phyloP scores from a whole-genome alignment of 371 early-diverging fungal species.

The Sporodiniella umbellata region DNA sequence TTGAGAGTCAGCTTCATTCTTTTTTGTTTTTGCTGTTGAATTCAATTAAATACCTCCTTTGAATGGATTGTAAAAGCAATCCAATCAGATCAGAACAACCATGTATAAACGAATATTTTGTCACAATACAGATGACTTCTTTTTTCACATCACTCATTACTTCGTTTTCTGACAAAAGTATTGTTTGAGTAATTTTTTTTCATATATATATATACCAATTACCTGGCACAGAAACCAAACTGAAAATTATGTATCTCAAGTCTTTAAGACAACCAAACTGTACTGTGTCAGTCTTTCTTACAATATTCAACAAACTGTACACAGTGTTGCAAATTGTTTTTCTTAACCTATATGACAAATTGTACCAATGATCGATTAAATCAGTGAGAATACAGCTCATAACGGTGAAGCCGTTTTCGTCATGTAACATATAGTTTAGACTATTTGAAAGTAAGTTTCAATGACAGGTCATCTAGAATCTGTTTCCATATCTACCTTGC shows the following conservation, averaged over 20 bases:
- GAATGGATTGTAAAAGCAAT: slow-evolving; percentile 11
- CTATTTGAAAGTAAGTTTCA: background rate
- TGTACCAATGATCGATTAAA: slow-evolving; percentile 16
- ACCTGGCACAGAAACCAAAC: slow-evolving; percentile 16
- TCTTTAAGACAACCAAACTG: background rate
- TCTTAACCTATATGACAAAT: slow-evolving; percentile 14
- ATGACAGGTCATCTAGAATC: background rate
- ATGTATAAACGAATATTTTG: slow-evolving; percentile 25
- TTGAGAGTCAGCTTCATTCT: background rate
- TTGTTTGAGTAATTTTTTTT: too few species aligned
- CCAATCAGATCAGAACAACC: slow-evolving; percentile 22
- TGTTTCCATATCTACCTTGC: slow-evolving; percentile 13
- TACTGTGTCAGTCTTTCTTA: background rate
- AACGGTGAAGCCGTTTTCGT: slow-evolving; percentile 3
- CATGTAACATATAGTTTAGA: slow-evolving; percentile 2
- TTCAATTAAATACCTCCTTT: slow-evolving; percentile 18
- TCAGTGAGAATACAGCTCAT: slow-evolving; percentile 10
- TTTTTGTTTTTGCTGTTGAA: background rate
- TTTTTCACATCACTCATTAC: slow-evolving; percentile 18
- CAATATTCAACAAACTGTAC: background rate
- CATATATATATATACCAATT: background rate
- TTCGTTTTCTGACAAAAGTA: slow-evolving; percentile 35
- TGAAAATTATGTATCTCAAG: slow-evolving; percentile 6
- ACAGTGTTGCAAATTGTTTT: slow-evolving; percentile 13
- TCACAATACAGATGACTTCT: slow-evolving; percentile 12